Conservation (phyloP, 257 asterid genomes). For the Schizonepeta tenuifolia region DNA sequence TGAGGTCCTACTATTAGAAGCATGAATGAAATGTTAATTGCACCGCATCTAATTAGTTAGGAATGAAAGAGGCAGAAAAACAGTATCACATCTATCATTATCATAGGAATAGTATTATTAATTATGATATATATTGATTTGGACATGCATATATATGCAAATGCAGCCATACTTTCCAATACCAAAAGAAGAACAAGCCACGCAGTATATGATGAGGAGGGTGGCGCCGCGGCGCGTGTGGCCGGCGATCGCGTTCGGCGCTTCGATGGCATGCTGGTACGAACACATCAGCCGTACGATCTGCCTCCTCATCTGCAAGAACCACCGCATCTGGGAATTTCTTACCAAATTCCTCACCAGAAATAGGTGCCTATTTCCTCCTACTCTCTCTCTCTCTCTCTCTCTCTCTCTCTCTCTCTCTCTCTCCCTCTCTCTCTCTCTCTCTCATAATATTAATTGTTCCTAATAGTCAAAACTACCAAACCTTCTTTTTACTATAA, state of each 20-base stretch:
- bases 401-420: not conserved
- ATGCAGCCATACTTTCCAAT: slow-evolving; percentile 83
- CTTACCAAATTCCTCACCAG: slow-evolving; percentile 80
- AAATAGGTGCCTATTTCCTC: slow-evolving; percentile 51
- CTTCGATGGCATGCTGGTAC: slow-evolving; percentile 95
- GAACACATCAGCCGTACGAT: slow-evolving; percentile 87
- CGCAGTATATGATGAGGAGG: slow-evolving; percentile 88
- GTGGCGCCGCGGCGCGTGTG: slow-evolving; percentile 95
- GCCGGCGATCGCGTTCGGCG: slow-evolving; percentile 80
- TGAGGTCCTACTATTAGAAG: not conserved
- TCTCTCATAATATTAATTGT: not conserved
- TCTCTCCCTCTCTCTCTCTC: not conserved
- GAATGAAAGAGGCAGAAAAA: not conserved
- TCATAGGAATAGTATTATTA: not conserved
- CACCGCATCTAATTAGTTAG: slow-evolving; percentile 17
- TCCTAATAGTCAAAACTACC: slow-evolving; percentile 29
- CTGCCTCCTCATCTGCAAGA: slow-evolving; percentile 87
- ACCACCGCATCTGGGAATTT: slow-evolving; percentile 90
- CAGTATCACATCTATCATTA: not conserved
- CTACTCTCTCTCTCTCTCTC: not conserved
- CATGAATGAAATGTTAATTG: slow-evolving; percentile 23
- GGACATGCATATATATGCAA: slow-evolving; percentile 41
- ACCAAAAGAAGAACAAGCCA: slow-evolving; percentile 77
- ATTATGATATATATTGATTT: not conserved
- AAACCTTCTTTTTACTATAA: not conserved